phyloP scores from a whole-genome alignment of 1,284 basidiomycete genomes.

The Chalciporus sp. region DNA sequence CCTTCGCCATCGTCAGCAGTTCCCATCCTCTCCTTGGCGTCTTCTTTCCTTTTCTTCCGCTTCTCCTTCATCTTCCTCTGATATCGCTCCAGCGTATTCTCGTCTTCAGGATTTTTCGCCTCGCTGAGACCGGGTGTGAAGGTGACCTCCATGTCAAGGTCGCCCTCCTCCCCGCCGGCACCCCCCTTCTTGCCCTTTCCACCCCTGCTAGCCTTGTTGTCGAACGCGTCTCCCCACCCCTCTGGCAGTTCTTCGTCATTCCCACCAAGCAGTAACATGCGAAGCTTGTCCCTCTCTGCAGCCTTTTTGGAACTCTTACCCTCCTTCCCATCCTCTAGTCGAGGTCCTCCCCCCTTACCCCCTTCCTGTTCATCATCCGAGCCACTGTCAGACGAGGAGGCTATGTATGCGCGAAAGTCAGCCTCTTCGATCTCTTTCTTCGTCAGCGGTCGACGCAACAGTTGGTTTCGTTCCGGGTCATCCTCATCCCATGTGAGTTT shows the following conservation, averaged over 20 bases:
- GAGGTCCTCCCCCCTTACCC: not conserved
- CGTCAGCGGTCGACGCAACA: constrained; percentile 80
- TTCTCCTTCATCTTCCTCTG: constrained; percentile 88
- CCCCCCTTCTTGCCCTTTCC: constrained; percentile 8
- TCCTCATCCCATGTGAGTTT: constrained; percentile 99
- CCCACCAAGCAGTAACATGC: constrained; percentile 70
- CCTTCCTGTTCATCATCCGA: constrained; percentile 44
- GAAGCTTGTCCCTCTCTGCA: constrained; percentile 62
- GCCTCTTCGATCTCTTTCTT: constrained; percentile 87
- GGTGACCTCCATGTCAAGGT: constrained; percentile 90
- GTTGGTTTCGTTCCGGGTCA: constrained; percentile 83
- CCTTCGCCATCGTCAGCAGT: constrained; percentile 26
- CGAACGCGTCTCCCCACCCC: constrained; percentile 65
- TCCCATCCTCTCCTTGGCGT: constrained; percentile 41
- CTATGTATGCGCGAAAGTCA: constrained; percentile 86
- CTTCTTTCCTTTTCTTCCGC: constrained; percentile 77
- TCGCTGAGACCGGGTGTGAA: constrained; percentile 83
- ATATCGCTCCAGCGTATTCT: constrained; percentile 86
- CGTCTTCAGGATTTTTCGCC: constrained; percentile 56
- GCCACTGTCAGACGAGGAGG: constrained; percentile 60
- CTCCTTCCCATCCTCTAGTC: constrained; percentile 1
- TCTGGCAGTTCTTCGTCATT: constrained; percentile 69
- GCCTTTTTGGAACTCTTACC: constrained; percentile 43
- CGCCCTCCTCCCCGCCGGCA: constrained; percentile 42
- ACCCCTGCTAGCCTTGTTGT: constrained; percentile 17